Evolutionary conservation across 208 protist genomes (phyloP).

Genomic region (Acanthamoeba divionensis): DNA sequence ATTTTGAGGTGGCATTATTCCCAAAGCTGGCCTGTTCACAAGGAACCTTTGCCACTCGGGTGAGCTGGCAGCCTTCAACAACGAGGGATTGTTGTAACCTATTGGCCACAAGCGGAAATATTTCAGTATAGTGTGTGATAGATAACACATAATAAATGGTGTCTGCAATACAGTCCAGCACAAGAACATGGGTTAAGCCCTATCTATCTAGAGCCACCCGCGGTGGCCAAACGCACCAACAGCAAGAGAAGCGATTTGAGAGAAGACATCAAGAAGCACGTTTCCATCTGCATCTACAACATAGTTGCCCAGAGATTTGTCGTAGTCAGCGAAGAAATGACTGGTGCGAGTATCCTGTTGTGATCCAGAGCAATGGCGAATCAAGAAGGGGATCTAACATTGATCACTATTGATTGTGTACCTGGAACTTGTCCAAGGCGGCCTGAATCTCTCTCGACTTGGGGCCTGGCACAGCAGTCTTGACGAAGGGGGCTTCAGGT

Average conservation of each 20-base stretch:
- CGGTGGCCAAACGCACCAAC: slow-evolving; percentile 64
- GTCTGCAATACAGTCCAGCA: too few species aligned
- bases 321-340: slow-evolving; percentile 74
- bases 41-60: slow-evolving; percentile 31
- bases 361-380: background rate
- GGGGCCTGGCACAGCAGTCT: slow-evolving; percentile 65
- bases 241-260: slow-evolving; percentile 76
- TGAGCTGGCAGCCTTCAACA: slow-evolving; percentile 68
- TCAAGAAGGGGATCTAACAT: background rate
- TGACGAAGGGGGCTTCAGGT: slow-evolving; percentile 58
- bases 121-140: too few species aligned
- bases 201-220: too few species aligned
- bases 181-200: too few species aligned
- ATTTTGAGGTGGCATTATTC: slow-evolving; percentile 67
- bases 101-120: too few species aligned
- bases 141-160: background rate
- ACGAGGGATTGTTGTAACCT: slow-evolving; percentile 76
- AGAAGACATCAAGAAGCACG: slow-evolving; percentile 75
- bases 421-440: slow-evolving; percentile 64
- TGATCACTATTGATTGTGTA: background rate
- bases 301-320: slow-evolving; percentile 78
- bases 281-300: slow-evolving; percentile 80
- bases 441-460: slow-evolving; percentile 51
- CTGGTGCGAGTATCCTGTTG: slow-evolving; percentile 65
- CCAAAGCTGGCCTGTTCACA: slow-evolving; percentile 65